A percentile compares a stretch with the other conserved stretches of the same genome.
These are phyloP conservation scores for Emiliania huxleyi DNA, from an alignment of 78 protist species.

Conservation along the genomic window DNA sequence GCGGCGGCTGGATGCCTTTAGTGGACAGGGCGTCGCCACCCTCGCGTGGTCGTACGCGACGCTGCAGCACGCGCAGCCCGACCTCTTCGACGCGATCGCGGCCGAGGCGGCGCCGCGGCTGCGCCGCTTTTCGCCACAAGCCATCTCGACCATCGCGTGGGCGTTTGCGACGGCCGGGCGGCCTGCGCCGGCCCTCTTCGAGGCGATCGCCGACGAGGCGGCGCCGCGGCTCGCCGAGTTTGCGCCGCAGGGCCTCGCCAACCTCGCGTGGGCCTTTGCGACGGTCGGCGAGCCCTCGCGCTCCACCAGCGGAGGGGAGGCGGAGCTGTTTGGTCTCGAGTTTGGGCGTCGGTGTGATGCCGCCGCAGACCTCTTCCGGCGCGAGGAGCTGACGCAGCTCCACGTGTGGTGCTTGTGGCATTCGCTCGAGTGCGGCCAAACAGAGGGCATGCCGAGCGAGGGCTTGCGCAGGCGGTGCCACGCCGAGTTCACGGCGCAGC, in stretches of 20 bases:
- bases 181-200: not conserved
- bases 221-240: not conserved
- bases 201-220: not conserved
- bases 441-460: too few relatives aligned
- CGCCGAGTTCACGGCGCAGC: too few relatives aligned
- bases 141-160: not conserved
- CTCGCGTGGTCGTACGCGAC: not conserved
- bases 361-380: too few relatives aligned
- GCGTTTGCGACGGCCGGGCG: not conserved
- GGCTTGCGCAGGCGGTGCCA: too few relatives aligned
- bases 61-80: not conserved
- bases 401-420: not conserved
- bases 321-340: too few relatives aligned
- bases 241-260: not conserved
- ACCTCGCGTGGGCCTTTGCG: not conserved
- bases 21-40: not conserved
- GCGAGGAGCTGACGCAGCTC: too few relatives aligned
- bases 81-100: not conserved
- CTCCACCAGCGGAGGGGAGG: too few relatives aligned
- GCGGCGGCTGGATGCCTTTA: not conserved
- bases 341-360: too few relatives aligned
- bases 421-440: too few relatives aligned
- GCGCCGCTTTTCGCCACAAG: not conserved
- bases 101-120: not conserved
- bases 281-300: too few relatives aligned